Conservation (phyloP, 805 yeast genomes). For the Candida vaughaniae region DNA sequence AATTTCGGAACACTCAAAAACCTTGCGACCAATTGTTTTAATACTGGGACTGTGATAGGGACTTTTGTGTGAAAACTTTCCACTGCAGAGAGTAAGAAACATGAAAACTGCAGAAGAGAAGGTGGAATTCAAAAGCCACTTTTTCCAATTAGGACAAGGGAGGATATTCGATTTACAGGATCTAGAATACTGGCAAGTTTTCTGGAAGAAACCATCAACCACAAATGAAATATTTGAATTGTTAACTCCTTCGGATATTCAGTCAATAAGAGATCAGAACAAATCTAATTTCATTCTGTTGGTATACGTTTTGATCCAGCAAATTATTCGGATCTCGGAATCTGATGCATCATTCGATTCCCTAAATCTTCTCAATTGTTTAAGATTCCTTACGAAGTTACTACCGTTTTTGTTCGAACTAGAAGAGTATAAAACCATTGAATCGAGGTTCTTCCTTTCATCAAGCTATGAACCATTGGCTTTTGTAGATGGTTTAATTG, state of each 20-base stretch:
- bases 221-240: slow-evolving; percentile 59
- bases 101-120: slow-evolving; percentile 82
- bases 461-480: slow-evolving; percentile 7
- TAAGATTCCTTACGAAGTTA: slow-evolving; percentile 62
- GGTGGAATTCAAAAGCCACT: slow-evolving; percentile 56
- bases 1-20: too few species aligned
- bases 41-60: too few species aligned
- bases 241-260: slow-evolving; percentile 57
- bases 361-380: slow-evolving; percentile 52
- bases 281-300: slow-evolving; percentile 56
- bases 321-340: slow-evolving; percentile 20
- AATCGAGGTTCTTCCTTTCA: slow-evolving; percentile 27
- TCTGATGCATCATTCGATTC: slow-evolving; percentile 9
- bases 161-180: slow-evolving; percentile 27
- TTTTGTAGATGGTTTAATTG: slow-evolving; percentile 2
- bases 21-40: too few species aligned
- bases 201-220: slow-evolving; percentile 41
- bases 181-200: slow-evolving; percentile 28
- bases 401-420: slow-evolving; percentile 69
- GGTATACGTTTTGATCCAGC: slow-evolving; percentile 30
- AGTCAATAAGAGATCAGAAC: slow-evolving; percentile 58
- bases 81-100: too few species aligned
- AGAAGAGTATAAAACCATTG: slow-evolving; percentile 21
- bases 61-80: too few species aligned
- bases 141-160: slow-evolving; percentile 55